Base-by-base conservation (phyloP, 768 basidiomycete species). In the Lactarius akahatsu region DNA sequence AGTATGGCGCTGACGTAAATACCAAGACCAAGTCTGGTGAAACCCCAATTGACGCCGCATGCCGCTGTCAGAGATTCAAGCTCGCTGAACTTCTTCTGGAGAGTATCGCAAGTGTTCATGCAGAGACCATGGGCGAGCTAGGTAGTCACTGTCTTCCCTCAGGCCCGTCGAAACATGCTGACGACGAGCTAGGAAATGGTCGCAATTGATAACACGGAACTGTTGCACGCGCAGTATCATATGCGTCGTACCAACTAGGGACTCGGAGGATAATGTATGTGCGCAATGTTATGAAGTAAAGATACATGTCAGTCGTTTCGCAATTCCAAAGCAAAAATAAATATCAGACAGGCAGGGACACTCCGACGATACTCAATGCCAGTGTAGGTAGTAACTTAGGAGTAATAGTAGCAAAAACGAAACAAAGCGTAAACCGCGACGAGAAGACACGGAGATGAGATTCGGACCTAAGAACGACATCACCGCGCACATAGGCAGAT, bases 401-500 rank as follows among this genome's bases (percentile, higher is more conserved):
- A 8, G 20, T 47, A 45, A 20, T 23, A 4, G n/a, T 11, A 47
- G 41, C 16, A 47, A 47, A n/a, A 23, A 4, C 10, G n/a, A n/a
- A n/a, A n/a, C n/a, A n/a, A n/a, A n/a, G n/a, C n/a, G n/a, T n/a
- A n/a, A n/a, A n/a, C n/a, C n/a, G n/a, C n/a, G n/a, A n/a, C n/a
- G n/a, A 43, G 20, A 47, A 23, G 23, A 16, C 26, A 59, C 73
- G 74, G 90, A 36, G 34, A 10, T 36, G 34, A 36, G 34, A 36
- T n/a, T n/a, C 34, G 34, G 10, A 36, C 34, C 70, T n/a, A n/a
- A n/a, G n/a, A n/a, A n/a, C n/a, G n/a, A n/a, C n/a, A n/a, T n/a
- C n/a, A n/a, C n/a, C 91, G 87, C 38, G 90, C 87, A 71, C 93
- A 93, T 0, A 91, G 92, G n/a, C n/a, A n/a, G n/a, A n/a, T n/a